phyloP scores from a whole-genome alignment of 2,329 filamentous ascomycete genomes.

The Arthrobotrys conoides region DNA sequence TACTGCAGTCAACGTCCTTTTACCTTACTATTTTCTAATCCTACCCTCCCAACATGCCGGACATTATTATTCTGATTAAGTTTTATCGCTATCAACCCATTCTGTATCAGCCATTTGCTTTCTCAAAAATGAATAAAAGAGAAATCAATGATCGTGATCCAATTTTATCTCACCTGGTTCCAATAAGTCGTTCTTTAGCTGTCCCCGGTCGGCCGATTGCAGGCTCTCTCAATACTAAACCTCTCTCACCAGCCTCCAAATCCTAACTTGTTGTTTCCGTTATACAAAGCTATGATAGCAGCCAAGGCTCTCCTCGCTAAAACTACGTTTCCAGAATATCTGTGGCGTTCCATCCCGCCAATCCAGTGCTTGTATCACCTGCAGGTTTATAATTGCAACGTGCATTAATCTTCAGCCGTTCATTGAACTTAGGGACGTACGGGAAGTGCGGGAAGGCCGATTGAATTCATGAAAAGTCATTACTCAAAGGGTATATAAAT shows the following conservation, averaged over 20 bases:
- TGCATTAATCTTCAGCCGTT: conserved; percentile 23
- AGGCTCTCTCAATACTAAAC: not conserved
- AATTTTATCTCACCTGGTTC: not conserved
- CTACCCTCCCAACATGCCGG: conserved; percentile 12
- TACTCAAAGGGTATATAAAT: conserved; percentile 2
- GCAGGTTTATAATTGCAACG: conserved; percentile 10
- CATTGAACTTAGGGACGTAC: not conserved
- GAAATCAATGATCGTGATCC: conserved; percentile 9
- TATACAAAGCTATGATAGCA: not conserved
- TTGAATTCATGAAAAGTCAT: not conserved
- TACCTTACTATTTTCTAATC: conserved; percentile 13
- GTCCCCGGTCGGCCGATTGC: not conserved
- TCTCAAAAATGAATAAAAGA: not conserved
- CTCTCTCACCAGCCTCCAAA: too few species aligned
- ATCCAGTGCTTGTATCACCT: conserved; percentile 20
- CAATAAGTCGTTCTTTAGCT: not conserved
- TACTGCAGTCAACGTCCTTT: not conserved
- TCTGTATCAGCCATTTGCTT: not conserved
- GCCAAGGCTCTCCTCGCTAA: conserved; percentile 23
- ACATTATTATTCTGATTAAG: conserved; percentile 26
- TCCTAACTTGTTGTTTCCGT: too few species aligned
- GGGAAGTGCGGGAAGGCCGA: conserved; percentile 2
- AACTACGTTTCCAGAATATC: not conserved
- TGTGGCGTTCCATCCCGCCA: conserved; percentile 5
- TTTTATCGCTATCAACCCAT: not conserved